phyloP scores from a whole-genome alignment of 345 rosid genomes.

The Linum usitatissimum region DNA sequence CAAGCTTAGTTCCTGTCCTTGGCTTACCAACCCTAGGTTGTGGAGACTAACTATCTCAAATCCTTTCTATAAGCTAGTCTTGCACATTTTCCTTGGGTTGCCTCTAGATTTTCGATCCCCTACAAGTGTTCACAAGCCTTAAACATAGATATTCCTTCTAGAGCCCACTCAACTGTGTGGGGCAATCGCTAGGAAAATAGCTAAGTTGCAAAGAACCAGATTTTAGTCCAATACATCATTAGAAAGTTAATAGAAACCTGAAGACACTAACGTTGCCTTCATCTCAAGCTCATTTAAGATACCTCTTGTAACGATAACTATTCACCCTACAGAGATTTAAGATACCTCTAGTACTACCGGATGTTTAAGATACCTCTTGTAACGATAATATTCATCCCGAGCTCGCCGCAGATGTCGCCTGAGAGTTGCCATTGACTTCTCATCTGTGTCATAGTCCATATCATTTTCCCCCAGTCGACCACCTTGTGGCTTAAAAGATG shows the following conservation, averaged over 20 bases:
- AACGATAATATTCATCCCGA: conserved; percentile 85
- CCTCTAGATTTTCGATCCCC: background rate
- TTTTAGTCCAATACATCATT: background rate
- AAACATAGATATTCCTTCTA: too few relatives aligned
- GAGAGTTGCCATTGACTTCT: conserved; percentile 96
- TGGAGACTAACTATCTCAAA: background rate
- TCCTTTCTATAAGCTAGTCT: background rate
- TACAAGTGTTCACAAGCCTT: background rate
- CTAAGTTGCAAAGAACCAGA: background rate
- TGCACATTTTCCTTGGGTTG: background rate
- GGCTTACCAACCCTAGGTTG: background rate
- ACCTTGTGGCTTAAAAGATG: conserved; percentile 97
- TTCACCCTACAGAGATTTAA: too few relatives aligned
- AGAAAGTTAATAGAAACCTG: too few relatives aligned
- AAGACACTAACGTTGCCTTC: background rate
- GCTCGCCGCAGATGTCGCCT: conserved; percentile 94
- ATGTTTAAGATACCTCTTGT: conserved; percentile 54
- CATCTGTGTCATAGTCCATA: conserved; percentile 99
- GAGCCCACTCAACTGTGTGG: background rate
- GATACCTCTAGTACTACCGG: background rate
- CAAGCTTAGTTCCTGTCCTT: background rate
- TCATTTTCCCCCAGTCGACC: conserved; percentile 96
- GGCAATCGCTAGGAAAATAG: too few relatives aligned
- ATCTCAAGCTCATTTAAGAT: too few relatives aligned
- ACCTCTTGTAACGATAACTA: too few relatives aligned